Evolutionary conservation across 1,284 basidiomycete species (phyloP).

Genomic region (Apiotrichum porosum): DNA sequence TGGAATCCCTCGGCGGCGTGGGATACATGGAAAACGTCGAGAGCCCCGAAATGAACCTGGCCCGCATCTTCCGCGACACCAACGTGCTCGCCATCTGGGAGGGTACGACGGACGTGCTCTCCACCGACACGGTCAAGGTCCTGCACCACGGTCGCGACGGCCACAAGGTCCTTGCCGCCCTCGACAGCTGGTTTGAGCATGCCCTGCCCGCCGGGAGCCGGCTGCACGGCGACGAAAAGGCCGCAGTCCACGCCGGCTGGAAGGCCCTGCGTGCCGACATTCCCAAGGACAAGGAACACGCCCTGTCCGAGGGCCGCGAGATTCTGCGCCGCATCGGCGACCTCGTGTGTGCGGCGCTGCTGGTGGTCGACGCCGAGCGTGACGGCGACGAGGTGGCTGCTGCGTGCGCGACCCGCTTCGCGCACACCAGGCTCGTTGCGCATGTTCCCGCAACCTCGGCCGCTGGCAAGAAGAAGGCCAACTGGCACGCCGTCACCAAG

Average conservation of each 20-base stretch:
- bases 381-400: constrained; percentile 11
- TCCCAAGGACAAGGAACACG: constrained; percentile 2
- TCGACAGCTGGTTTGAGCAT: constrained; percentile 8
- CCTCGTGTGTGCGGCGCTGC: constrained; percentile 10
- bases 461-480: background rate
- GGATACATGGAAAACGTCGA: constrained; percentile 72
- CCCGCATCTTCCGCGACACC: constrained; percentile 56
- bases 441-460: too few species aligned
- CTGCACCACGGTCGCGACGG: constrained; percentile 6
- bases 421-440: background rate
- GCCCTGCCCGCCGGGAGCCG: background rate
- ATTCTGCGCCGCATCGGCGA: constrained; percentile 10
- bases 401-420: constrained; percentile 11
- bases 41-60: constrained; percentile 48
- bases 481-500: background rate
- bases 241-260: background rate
- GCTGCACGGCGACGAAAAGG: background rate
- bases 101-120: constrained; percentile 53
- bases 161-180: background rate
- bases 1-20: constrained; percentile 67
- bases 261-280: background rate
- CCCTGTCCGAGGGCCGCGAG: constrained; percentile 9
- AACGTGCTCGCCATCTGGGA: constrained; percentile 80
- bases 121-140: constrained; percentile 19
- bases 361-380: constrained; percentile 12